Conservation (phyloP, 148 eudicot species). For the Vaccinium corymbosum region DNA sequence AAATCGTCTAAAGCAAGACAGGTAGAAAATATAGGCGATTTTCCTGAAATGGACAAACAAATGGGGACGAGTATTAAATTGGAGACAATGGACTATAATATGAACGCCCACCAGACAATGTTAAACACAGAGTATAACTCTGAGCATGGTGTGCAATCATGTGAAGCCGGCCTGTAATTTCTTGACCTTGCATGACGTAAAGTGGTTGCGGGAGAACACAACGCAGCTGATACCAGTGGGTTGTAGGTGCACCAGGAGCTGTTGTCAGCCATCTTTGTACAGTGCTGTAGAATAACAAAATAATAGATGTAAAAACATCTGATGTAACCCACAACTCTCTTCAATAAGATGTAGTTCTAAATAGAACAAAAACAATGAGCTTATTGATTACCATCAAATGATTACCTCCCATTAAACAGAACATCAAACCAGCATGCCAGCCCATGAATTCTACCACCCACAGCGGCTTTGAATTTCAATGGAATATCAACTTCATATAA, state of each 20-base stretch:
- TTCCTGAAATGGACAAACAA: neutral
- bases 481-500: constrained; percentile 90
- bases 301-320: neutral
- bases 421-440: constrained; percentile 99
- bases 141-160: constrained; percentile 96
- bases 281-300: constrained; percentile 40
- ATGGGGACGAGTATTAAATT: neutral
- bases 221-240: constrained; percentile 97
- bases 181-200: constrained; percentile 97
- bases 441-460: constrained; percentile 92
- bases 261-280: constrained; percentile 98
- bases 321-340: neutral
- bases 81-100: neutral
- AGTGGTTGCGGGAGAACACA: constrained; percentile 94
- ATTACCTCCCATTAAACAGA: constrained; percentile 91
- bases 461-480: constrained; percentile 64
- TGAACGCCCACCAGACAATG: constrained; percentile 66
- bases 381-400: neutral
- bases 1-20: neutral
- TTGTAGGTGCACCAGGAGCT: constrained; percentile 97
- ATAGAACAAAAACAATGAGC: neutral
- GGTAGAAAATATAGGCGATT: neutral
- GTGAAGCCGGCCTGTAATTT: constrained; percentile 80
- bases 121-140: constrained; percentile 84
- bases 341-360: constrained; percentile 6